These are phyloP conservation scores for Boletus subcaerulescens DNA, from an alignment of 768 basidiomycete genomes.

Conservation along the genomic window DNA sequence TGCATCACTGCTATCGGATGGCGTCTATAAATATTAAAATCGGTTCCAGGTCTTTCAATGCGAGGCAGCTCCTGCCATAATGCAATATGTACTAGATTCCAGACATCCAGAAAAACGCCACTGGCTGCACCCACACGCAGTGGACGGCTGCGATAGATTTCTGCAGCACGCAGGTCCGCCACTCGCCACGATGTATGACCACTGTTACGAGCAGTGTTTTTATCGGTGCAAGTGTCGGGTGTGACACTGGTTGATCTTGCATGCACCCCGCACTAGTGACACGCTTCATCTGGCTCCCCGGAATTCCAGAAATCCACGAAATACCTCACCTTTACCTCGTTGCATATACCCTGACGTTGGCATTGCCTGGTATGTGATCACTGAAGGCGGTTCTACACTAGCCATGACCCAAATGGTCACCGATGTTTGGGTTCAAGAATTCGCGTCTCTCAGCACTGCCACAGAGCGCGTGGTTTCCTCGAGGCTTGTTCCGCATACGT, in stretches of 20 bases:
- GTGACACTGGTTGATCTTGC: too few relatives aligned
- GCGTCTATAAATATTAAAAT: not conserved
- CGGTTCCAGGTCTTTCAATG: not conserved
- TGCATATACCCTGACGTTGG: slow-evolving; percentile 5
- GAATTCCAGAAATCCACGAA: slow-evolving; percentile 4
- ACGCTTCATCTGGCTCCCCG: not conserved
- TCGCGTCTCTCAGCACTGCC: slow-evolving; percentile 19
- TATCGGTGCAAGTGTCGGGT: too few relatives aligned
- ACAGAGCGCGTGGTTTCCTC: slow-evolving; percentile 23
- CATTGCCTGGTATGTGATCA: slow-evolving; percentile 8
- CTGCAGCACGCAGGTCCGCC: too few relatives aligned
- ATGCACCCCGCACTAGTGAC: not conserved
- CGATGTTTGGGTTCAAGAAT: slow-evolving; percentile 3
- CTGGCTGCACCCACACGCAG: too few relatives aligned
- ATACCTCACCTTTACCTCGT: slow-evolving; percentile 25
- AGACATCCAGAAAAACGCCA: too few relatives aligned
- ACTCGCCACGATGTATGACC: too few relatives aligned
- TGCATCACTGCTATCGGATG: slow-evolving; percentile 7
- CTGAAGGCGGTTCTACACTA: slow-evolving; percentile 10
- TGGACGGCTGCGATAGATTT: too few relatives aligned
- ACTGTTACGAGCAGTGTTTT: too few relatives aligned
- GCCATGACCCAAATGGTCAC: slow-evolving; percentile 1
- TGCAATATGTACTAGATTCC: too few relatives aligned
- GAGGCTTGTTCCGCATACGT: slow-evolving; percentile 18
- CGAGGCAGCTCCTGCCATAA: too few relatives aligned